phyloP scores from a whole-genome alignment of 306 rosid species.

The Comarum palustre region DNA sequence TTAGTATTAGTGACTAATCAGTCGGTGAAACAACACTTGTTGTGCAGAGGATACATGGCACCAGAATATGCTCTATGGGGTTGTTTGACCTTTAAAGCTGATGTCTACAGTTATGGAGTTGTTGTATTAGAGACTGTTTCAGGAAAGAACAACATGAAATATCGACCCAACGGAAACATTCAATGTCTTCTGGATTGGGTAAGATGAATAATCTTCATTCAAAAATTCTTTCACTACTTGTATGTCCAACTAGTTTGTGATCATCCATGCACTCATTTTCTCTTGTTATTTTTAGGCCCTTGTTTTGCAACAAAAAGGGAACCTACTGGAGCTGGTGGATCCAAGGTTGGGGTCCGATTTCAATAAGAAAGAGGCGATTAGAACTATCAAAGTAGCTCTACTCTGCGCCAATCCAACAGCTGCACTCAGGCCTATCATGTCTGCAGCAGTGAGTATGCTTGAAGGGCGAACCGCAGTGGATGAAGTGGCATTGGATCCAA shows the following conservation, averaged over 20 bases:
- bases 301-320: conserved; percentile 14
- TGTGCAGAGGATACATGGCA: conserved; percentile 24
- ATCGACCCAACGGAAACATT: conserved; percentile 46
- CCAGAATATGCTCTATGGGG: conserved; percentile 27
- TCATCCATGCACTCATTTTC: background rate
- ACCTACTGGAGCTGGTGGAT: conserved; percentile 10
- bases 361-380: conserved; percentile 12
- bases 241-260: background rate
- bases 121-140: conserved; percentile 17
- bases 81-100: conserved; percentile 17
- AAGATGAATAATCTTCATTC: conserved; percentile 20
- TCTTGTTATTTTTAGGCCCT: background rate
- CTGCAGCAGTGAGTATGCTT: conserved; percentile 21
- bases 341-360: conserved; percentile 15
- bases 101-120: conserved; percentile 24
- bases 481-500: conserved; percentile 14
- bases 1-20: background rate
- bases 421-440: conserved; percentile 24
- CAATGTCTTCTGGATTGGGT: conserved; percentile 52
- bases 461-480: conserved; percentile 1
- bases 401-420: conserved; percentile 26
- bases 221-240: background rate
- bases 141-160: conserved; percentile 27
- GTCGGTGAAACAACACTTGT: background rate
- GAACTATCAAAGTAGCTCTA: conserved; percentile 19